A percentile compares a stretch with the other conserved stretches of the same genome.
These are phyloP conservation scores for Atkinsonella hypoxylon DNA, from an alignment of 2,329 filamentous ascomycete genomes.

Conservation along the genomic window DNA sequence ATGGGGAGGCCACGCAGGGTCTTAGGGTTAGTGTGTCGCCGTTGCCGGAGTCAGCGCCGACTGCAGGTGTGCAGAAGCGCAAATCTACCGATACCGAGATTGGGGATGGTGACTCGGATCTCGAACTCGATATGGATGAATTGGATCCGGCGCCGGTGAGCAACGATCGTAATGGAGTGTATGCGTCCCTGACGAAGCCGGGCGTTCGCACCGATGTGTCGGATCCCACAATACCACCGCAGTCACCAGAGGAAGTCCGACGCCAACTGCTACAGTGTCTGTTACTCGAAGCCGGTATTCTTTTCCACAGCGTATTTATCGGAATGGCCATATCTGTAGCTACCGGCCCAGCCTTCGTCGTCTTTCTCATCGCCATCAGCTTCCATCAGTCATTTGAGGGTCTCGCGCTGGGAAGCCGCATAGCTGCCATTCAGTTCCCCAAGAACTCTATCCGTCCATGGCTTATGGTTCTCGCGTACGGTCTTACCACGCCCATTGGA, in stretches of 20 bases:
- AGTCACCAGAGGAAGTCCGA: constrained; percentile 45
- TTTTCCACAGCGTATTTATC: constrained; percentile 79
- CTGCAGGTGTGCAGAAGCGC: constrained; percentile 10
- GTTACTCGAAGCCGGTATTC: constrained; percentile 69
- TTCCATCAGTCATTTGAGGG: constrained; percentile 88
- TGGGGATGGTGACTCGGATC: constrained; percentile 39
- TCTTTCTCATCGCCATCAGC: constrained; percentile 68
- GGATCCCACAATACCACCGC: constrained; percentile 13
- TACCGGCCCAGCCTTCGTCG: constrained; percentile 65
- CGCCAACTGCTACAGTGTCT: constrained; percentile 65
- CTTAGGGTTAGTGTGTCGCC: constrained; percentile 48
- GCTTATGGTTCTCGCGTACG: constrained; percentile 71
- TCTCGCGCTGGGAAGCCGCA: constrained; percentile 72
- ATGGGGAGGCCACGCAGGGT: constrained; percentile 39
- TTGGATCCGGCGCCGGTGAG: constrained; percentile 32
- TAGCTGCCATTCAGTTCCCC: constrained; percentile 72
- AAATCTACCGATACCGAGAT: constrained; percentile 21
- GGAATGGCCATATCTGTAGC: constrained; percentile 78
- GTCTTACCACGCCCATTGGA: constrained; percentile 66
- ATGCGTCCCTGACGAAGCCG: constrained; percentile 20
- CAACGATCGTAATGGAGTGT: constrained; percentile 16
- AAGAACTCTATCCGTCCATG: constrained; percentile 63
- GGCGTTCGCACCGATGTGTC: constrained; percentile 2
- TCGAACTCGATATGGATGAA: constrained; percentile 50
- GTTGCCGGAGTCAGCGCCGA: constrained; percentile 41